Evolutionary conservation across 148 eudicot species (phyloP).

Genomic region (Amaranthus hypochondriacus): DNA sequence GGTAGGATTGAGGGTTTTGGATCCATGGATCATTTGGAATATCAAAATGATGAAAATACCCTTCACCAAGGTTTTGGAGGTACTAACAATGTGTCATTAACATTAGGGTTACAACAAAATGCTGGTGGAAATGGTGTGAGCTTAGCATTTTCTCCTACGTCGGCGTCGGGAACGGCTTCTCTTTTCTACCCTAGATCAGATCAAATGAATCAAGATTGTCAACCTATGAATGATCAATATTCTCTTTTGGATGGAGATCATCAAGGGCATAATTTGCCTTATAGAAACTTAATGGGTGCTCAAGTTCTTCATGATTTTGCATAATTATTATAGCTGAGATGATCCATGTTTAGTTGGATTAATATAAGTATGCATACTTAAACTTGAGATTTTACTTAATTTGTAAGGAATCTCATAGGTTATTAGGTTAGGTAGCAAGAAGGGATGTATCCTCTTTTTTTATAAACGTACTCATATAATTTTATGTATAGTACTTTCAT

Average conservation of each 20-base stretch:
- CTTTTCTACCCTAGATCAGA: conserved; percentile 56
- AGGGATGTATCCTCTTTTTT: not conserved
- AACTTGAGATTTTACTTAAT: conserved; percentile 5
- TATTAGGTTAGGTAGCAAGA: conserved; percentile 16
- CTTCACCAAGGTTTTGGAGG: conserved; percentile 34
- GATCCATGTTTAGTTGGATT: not conserved
- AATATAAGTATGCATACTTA: not conserved
- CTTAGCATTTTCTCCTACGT: conserved; percentile 46
- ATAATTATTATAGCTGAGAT: conserved; percentile 20
- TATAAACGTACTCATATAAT: not conserved
- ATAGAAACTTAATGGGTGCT: conserved; percentile 85
- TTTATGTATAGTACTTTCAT: conserved; percentile 14
- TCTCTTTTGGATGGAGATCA: conserved; percentile 64
- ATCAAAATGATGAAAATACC: conserved; percentile 27
- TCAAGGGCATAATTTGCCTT: conserved; percentile 63
- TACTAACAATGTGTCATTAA: conserved; percentile 57
- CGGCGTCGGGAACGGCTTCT: conserved; percentile 34
- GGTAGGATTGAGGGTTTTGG: conserved; percentile 53
- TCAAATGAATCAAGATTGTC: conserved; percentile 47
- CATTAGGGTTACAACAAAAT: conserved; percentile 84
- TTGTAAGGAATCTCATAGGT: conserved; percentile 5
- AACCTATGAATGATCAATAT: conserved; percentile 42
- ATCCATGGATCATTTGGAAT: conserved; percentile 49
- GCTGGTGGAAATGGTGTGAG: conserved; percentile 60
- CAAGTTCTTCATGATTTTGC: conserved; percentile 87